Evolutionary conservation across 1,284 basidiomycete species (phyloP), one percentile per base, ranked within the genome.

Genomic region (Papiliotrema fonsecae): DNA sequence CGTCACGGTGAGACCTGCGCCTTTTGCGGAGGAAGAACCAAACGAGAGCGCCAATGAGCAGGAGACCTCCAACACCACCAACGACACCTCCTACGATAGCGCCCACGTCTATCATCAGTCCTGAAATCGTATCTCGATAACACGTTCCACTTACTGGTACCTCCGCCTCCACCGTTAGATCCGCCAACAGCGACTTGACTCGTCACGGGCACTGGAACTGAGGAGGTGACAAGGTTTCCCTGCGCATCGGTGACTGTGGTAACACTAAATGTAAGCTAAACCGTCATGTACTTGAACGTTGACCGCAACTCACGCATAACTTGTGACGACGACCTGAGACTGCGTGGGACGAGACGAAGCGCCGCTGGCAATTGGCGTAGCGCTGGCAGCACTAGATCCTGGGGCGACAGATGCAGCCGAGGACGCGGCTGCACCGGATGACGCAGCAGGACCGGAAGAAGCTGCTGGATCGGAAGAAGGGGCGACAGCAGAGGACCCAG

Each of bases 61-160:
- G 57, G 7, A 71, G 55, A 54, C 69, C 72, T 22, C 57, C 62
- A 6, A 73, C 70, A 52, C 72, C 72, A 10, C 72, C 72, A 28
- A 74, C 70, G 22, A 68, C 66, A 31, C 70, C 72, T 42, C 72
- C 72, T 18, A 63, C 70, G 41, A 74, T 74, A 2, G 72, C 65
- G 10, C 70, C 72, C 30, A 56, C 57, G 44, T 69, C 65, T 65
- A 52, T 26, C 10, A 36, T 22, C 19, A 44, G 26, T 38, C 27
- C 13, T 6, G 40, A 35, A 28, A 30, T 2, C n/a, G n/a, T n/a
- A 36, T 36, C 18, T 14, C 5, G 16, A 18, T 13, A 13, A 9
- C 21, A 16, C 18, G 27, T 32, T 10, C 41, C 22, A 55, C 54
- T 50, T 40, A 58, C 62, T 60, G 34, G 50, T 52, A 36, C 45